Evolutionary conservation across 352 stramenopile species (phyloP), one percentile per base, ranked within the genome.

Genomic region (Plasmopara halstedii): DNA sequence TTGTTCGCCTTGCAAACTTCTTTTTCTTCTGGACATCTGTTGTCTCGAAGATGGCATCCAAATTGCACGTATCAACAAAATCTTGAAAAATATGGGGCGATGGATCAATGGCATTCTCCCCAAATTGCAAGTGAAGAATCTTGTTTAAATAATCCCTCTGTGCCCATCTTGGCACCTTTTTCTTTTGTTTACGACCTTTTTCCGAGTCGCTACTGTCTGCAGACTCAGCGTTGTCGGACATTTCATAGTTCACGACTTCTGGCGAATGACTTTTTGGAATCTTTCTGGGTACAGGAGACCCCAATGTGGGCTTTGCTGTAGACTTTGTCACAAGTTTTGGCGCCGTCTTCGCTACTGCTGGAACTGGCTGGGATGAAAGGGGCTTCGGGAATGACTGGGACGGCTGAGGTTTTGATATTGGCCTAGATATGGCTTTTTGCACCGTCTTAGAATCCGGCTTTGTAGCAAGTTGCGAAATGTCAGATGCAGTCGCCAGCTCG

Each of bases 1-100:
- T 94, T 44, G 75, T 88, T n/a, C 82, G 69, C 29, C 76, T 67
- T 22, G 66, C 53, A 38, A 91, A 94, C 21, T 71, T 72, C 47
- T 85, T 87, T 57, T 90, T 88, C 51, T 90, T 90, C 2, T 56
- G 55, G 7, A 70, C 49, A 35, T 91, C 79, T 0, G 66, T 79
- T 6, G 79, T 67, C 49, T 94, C 64, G 33, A 91, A 91, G 22
- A 94, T 94, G 8, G 75, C 70, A 58, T 91, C 82, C 2, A 94
- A 37, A 48, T 94, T 80, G 50, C 82, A 94, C 3, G 75, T 82
- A 42, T 85, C 78, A 15, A 88, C 71, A 50, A 90, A 93, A 31
- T 94, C 82, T 8, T 72, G 68, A 44, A 94, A 94, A 50, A 91
- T 88, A 4, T 57, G 60, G 4, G 78, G 82, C n/a, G 77, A 85